These are phyloP conservation scores for Hypholoma sublateritium DNA, from an alignment of 768 basidiomycete species.

Conservation along the genomic window DNA sequence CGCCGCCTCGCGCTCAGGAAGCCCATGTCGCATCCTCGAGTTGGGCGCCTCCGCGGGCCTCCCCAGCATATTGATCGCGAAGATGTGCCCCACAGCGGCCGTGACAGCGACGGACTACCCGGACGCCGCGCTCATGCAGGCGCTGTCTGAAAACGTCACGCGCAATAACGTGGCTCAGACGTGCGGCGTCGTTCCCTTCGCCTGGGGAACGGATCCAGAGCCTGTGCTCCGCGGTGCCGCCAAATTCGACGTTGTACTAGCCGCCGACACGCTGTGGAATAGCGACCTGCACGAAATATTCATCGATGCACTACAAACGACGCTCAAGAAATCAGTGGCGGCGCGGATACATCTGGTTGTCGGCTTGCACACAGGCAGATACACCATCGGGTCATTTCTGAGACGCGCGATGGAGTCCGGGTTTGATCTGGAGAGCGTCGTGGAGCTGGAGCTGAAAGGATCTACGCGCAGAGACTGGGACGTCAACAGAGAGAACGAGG, in stretches of 20 bases:
- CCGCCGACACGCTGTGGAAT: constrained; percentile 82
- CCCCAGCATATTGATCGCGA: constrained; percentile 68
- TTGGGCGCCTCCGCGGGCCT: constrained; percentile 76
- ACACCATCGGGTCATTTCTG: constrained; percentile 67
- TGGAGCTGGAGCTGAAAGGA: constrained; percentile 50
- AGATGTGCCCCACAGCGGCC: constrained; percentile 32
- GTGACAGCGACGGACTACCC: constrained; percentile 74
- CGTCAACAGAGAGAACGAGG: constrained; percentile 51
- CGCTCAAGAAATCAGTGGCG: constrained; percentile 39
- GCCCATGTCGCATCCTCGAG: constrained; percentile 50
- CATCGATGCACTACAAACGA: constrained; percentile 47
- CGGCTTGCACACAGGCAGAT: constrained; percentile 75
- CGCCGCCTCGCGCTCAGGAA: constrained; percentile 9
- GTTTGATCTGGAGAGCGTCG: constrained; percentile 43
- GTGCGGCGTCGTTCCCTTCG: constrained; percentile 57
- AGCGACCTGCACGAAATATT: constrained; percentile 55
- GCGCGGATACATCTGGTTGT: constrained; percentile 67
- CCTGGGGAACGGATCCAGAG: constrained; percentile 60
- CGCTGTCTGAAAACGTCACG: constrained; percentile 56
- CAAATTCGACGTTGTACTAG: constrained; percentile 63
- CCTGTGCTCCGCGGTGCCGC: constrained; percentile 17
- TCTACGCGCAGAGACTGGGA: constrained; percentile 46
- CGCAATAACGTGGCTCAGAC: constrained; percentile 47
- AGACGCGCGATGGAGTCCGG: constrained; percentile 34
- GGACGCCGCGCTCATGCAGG: constrained; percentile 57